Evolutionary conservation across 108 stramenopile genomes (phyloP).

Genomic region (Skeletonema tropicum): DNA sequence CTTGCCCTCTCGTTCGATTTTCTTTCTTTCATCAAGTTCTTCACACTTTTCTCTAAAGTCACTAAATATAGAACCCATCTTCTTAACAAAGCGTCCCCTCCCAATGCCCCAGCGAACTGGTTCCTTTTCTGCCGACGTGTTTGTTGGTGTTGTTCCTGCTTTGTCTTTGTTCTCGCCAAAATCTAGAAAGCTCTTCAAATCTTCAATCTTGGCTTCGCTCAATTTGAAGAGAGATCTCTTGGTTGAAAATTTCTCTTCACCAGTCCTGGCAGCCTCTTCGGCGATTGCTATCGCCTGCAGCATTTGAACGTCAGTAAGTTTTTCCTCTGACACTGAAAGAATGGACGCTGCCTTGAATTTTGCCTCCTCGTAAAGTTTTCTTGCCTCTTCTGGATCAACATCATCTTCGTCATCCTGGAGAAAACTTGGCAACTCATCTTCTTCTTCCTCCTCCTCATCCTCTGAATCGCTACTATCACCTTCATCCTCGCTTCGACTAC

Average conservation of each 20-base stretch:
- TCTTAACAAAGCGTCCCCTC: conserved; percentile 34
- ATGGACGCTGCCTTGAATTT: conserved; percentile 48
- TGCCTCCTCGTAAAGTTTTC: conserved; percentile 41
- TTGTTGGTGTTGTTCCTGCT: not conserved
- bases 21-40: conserved; percentile 44
- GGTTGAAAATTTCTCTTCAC: conserved; percentile 49
- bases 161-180: conserved; percentile 8
- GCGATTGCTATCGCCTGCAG: conserved; percentile 52
- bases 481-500: conserved; percentile 13
- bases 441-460: conserved; percentile 34
- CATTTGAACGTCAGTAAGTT: conserved; percentile 53
- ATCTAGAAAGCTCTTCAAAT: conserved; percentile 43
- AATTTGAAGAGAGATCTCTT: conserved; percentile 42
- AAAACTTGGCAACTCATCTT: conserved; percentile 45
- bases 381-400: conserved; percentile 40
- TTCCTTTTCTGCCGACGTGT: conserved; percentile 1
- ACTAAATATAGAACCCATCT: conserved; percentile 32
- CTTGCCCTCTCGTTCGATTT: conserved; percentile 19
- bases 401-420: conserved; percentile 37
- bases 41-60: conserved; percentile 45
- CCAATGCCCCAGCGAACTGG: conserved; percentile 43
- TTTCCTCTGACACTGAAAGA: conserved; percentile 45
- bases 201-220: conserved; percentile 50
- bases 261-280: conserved; percentile 46
- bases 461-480: conserved; percentile 15